phyloP scores from a whole-genome alignment of 306 rosid genomes.

The Cicer bijugum region DNA sequence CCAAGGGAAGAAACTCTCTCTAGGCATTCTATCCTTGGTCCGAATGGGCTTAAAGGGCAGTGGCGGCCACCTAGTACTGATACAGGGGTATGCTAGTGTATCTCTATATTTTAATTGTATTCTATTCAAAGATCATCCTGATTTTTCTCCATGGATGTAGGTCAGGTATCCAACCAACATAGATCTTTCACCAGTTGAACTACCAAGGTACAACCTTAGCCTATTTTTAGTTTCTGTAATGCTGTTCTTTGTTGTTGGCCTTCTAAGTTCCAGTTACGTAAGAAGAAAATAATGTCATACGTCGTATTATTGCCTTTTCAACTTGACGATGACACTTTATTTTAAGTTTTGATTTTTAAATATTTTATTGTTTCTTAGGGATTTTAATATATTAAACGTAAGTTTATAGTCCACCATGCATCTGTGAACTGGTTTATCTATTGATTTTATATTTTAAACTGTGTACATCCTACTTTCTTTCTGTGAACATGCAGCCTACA shows the following conservation, averaged over 20 bases:
- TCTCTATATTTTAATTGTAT: constrained; percentile 37
- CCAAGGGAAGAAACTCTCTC: constrained; percentile 88
- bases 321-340: neutral
- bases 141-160: constrained; percentile 65
- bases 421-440: constrained; percentile 23
- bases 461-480: constrained; percentile 30
- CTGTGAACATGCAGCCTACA: constrained; percentile 59
- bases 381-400: constrained; percentile 22
- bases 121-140: constrained; percentile 45
- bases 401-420: constrained; percentile 12
- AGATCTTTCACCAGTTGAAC: constrained; percentile 73
- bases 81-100: constrained; percentile 68
- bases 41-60: constrained; percentile 77
- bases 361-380: constrained; percentile 29
- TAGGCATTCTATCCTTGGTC: constrained; percentile 90
- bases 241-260: constrained; percentile 22
- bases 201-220: constrained; percentile 67
- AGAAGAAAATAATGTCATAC: constrained; percentile 13
- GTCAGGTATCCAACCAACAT: constrained; percentile 78
- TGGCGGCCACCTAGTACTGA: constrained; percentile 75
- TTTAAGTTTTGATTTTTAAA: neutral
- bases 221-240: constrained; percentile 34
- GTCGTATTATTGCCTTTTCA: constrained; percentile 1
- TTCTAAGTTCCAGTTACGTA: neutral
- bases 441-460: constrained; percentile 36